Evolutionary conservation across 345 rosid species (phyloP).

Genomic region (Rhizophora mangle): DNA sequence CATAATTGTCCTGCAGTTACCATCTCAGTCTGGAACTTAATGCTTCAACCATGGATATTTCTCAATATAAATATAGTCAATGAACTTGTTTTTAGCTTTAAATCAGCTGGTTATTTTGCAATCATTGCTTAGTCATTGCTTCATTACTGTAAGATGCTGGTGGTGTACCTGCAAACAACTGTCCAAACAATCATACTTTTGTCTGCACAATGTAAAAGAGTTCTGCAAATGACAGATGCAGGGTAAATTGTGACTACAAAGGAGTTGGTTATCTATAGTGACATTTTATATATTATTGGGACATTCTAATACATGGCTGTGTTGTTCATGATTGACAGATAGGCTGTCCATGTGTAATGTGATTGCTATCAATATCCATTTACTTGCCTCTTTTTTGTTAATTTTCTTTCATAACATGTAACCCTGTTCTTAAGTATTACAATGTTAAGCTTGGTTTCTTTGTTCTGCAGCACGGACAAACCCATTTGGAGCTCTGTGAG

Average conservation of each 20-base stretch:
- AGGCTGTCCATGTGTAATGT: no score
- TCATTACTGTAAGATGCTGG: not conserved
- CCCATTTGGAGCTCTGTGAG: conserved; percentile 90
- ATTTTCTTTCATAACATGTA: not conserved
- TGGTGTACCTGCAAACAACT: not conserved
- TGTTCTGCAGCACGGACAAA: conserved; percentile 66
- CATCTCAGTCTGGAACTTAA: no score
- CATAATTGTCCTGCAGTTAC: no score
- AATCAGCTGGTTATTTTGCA: not conserved
- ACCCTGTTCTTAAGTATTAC: not conserved
- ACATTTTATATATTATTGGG: no score
- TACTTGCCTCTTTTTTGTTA: not conserved
- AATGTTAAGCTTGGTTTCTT: conserved; percentile 14
- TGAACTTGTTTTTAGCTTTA: not conserved
- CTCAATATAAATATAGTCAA: not conserved
- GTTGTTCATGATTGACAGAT: no score
- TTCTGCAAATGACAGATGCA: not conserved
- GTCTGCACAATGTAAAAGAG: not conserved
- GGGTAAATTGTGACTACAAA: not conserved
- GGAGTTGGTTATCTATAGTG: no score
- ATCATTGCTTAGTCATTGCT: not conserved
- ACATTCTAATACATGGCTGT: no score
- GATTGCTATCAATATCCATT: no score
- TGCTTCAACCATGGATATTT: no score
- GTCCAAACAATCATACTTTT: not conserved